Evolutionary conservation across 768 basidiomycete genomes (phyloP).

Genomic region (Lactifluus echinatus): DNA sequence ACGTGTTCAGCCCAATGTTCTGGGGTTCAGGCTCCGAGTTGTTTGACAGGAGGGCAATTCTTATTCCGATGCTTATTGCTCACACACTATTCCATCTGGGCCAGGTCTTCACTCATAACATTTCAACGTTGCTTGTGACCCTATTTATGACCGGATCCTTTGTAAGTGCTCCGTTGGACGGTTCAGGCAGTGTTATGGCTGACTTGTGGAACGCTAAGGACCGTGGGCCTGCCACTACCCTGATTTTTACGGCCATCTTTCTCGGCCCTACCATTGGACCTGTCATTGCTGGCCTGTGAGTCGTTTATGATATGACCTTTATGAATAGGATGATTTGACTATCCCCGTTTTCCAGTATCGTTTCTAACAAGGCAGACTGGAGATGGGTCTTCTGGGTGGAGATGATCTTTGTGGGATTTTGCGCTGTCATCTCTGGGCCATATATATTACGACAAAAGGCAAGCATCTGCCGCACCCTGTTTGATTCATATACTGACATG

Average conservation of each 20-base stretch:
- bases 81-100: constrained; percentile 14
- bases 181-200: constrained; percentile 16
- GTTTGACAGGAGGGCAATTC: constrained; percentile 12
- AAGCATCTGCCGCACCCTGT: background rate
- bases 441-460: background rate
- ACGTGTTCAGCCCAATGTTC: constrained; percentile 9
- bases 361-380: background rate
- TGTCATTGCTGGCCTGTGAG: constrained; percentile 15
- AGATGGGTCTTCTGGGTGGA: constrained; percentile 7
- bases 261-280: constrained; percentile 23
- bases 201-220: constrained; percentile 21
- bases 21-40: constrained; percentile 19
- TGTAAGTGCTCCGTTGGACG: constrained; percentile 18
- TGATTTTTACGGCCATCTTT: constrained; percentile 19
- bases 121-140: constrained; percentile 12
- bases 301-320: too few species aligned
- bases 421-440: background rate
- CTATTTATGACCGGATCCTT: constrained; percentile 23
- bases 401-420: constrained; percentile 4
- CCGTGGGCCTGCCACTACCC: constrained; percentile 16
- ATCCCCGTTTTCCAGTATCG: too few species aligned
- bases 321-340: too few species aligned
- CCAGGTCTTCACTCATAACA: constrained; percentile 9
- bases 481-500: background rate
- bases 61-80: background rate